Percentiles rank a stretch among this genome's conserved stretches.
Conservation (phyloP, 2,329 filamentous ascomycete species). For the Botrytis medusae region DNA sequence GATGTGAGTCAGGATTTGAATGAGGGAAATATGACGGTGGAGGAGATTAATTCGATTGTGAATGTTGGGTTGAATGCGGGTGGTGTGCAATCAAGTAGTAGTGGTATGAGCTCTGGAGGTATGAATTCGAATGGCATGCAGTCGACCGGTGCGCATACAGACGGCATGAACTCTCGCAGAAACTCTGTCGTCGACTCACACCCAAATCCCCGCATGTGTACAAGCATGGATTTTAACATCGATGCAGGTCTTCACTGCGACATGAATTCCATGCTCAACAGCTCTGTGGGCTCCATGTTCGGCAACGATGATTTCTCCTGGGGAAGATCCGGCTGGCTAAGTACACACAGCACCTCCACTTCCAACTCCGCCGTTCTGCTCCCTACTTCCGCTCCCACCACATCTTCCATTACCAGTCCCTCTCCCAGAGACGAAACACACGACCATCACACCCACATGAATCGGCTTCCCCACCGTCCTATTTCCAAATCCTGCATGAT, state of each 20-base stretch:
- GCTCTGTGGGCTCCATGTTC: neutral
- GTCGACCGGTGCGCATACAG: neutral
- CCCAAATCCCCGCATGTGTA: neutral
- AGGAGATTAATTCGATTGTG: neutral
- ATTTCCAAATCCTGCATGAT: constrained; percentile 14
- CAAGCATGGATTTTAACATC: neutral
- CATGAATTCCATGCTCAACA: neutral
- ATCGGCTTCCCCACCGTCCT: neutral
- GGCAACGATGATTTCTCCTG: neutral
- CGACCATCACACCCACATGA: neutral
- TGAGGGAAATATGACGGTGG: neutral
- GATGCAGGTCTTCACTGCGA: neutral
- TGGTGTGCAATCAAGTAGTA: neutral
- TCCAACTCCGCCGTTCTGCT: neutral
- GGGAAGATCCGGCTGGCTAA: neutral
- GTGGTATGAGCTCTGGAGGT: neutral
- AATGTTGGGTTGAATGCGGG: neutral
- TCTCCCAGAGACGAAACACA: neutral
- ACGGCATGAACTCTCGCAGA: neutral
- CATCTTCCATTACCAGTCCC: neutral
- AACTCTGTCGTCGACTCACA: neutral
- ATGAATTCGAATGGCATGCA: neutral
- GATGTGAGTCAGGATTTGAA: neutral
- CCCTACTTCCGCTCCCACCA: neutral
- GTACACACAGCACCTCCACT: neutral